A percentile compares a stretch with the other conserved stretches of the same genome.
phyloP scores from a whole-genome alignment of 1,139 yeast genomes.

The Saccharomyces hybrid region DNA sequence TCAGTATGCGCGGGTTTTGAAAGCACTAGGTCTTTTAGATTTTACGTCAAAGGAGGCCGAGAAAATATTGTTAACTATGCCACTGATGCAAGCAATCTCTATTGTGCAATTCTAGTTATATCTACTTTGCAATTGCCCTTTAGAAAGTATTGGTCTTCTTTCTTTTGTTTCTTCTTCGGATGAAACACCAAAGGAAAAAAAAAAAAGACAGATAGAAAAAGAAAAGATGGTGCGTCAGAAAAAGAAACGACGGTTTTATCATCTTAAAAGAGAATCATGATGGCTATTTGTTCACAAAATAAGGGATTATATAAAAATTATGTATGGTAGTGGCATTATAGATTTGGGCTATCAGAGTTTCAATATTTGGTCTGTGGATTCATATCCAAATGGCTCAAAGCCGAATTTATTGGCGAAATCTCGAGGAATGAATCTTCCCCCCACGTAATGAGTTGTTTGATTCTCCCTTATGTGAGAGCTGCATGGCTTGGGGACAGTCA shows the following conservation, averaged over 20 bases:
- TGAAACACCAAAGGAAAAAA: neutral
- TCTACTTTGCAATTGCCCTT: neutral
- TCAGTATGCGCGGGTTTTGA: neutral
- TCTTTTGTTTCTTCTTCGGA: neutral
- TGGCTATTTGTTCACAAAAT: neutral
- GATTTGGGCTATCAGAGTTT: constrained; percentile 15
- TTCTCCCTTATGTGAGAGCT: constrained; percentile 40
- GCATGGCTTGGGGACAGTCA: constrained; percentile 94
- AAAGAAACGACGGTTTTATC: neutral
- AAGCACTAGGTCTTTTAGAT: neutral
- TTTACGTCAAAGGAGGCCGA: neutral
- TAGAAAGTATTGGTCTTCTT: neutral
- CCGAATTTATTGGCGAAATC: constrained; percentile 65
- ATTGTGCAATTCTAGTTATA: neutral
- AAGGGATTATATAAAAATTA: neutral
- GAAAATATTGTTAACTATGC: neutral
- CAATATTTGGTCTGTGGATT: constrained; percentile 44
- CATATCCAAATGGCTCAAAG: constrained; percentile 51
- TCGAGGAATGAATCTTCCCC: constrained; percentile 74
- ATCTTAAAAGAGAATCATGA: neutral
- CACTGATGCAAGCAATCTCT: neutral
- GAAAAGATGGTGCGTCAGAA: constrained; percentile 1
- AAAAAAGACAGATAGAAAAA: neutral
- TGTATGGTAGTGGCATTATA: neutral
- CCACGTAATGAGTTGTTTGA: constrained; percentile 56